Evolutionary conservation across 192 early-diverging fungal species (phyloP).

Genomic region (Jimgerdemannia flammicorona): DNA sequence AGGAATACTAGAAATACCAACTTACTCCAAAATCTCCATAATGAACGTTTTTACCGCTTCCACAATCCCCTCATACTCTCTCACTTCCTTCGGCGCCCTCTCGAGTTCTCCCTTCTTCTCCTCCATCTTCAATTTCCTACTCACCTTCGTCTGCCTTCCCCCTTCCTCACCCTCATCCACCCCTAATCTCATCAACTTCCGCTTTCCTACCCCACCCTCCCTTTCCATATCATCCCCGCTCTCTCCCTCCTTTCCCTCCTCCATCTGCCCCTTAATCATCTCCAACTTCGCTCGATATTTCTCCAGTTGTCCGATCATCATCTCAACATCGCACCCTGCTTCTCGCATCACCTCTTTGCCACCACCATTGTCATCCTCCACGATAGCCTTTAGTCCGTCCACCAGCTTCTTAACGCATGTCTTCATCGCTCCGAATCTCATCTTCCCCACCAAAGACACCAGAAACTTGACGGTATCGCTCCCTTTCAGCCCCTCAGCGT

Average conservation of each 20-base stretch:
- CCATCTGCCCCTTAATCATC: background rate
- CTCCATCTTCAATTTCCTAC: slow-evolving; percentile 35
- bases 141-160: slow-evolving; percentile 39
- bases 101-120: slow-evolving; percentile 34
- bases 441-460: slow-evolving; percentile 30
- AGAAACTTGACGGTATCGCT: slow-evolving; percentile 33
- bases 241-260: background rate
- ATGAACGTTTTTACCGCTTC: slow-evolving; percentile 40
- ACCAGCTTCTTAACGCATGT: slow-evolving; percentile 7
- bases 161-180: slow-evolving; percentile 1
- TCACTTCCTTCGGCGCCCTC: slow-evolving; percentile 25
- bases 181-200: background rate
- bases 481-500: slow-evolving; percentile 25
- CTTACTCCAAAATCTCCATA: background rate
- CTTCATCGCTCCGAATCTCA: slow-evolving; percentile 13
- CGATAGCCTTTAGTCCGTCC: background rate
- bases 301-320: background rate
- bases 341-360: background rate
- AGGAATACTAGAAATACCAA: slow-evolving; percentile 6
- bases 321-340: background rate
- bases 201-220: background rate
- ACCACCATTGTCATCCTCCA: background rate
- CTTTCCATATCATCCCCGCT: background rate
- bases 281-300: background rate
- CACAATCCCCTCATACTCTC: slow-evolving; percentile 37